Evolutionary conservation across 805 yeast species (phyloP), one percentile per base, ranked within the genome.

Genomic region (Yueomyces sinensis): DNA sequence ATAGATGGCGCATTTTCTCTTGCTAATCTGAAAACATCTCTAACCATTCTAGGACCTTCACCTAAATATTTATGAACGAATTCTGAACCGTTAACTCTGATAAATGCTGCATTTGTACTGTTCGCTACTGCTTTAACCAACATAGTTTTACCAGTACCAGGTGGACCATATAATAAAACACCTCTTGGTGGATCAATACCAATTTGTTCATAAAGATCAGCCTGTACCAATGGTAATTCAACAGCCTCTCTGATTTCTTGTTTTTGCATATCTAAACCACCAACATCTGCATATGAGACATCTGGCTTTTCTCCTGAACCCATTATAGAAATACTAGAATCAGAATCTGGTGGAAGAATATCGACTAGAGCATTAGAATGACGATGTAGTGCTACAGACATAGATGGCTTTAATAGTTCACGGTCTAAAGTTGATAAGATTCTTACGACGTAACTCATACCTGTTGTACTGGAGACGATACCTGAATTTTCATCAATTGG

Each of bases 151-250:
- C 99, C 99, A 1, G 98, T 91, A 57, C 99, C 99, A 32, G 99
- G 99, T 9, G 98, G 97, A n/a, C 99, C 99, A 61, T 91, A 91
- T 41, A 91, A 66, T 46, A 91, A 63, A 22, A 91, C 98, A 50
- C 99, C 99, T 46, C 97, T 76, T 42, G 99, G 99, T 15, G 98
- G 98, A 51, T 91, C 97, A 44, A 91, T 87, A 62, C 99, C 99
- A 52, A 91, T 91, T 61, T 91, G 97, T 52, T 83, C 81, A 62
- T 91, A 91, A 44, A 93, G 67, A 50, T 93, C 98, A 27, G 91
- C 93, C 57, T 91, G 97, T 13, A 94, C 81, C 50, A 91, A 70
- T 11, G 98, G 98, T 47, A 91, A 69, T 60, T 91, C 98, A 13
- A 91, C 97, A 2, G 98, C 98, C 63, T 91, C 99, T 53, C 96